These are phyloP conservation scores for Meira miltonrushii DNA, from an alignment of 1,284 basidiomycete genomes.

Conservation along the genomic window DNA sequence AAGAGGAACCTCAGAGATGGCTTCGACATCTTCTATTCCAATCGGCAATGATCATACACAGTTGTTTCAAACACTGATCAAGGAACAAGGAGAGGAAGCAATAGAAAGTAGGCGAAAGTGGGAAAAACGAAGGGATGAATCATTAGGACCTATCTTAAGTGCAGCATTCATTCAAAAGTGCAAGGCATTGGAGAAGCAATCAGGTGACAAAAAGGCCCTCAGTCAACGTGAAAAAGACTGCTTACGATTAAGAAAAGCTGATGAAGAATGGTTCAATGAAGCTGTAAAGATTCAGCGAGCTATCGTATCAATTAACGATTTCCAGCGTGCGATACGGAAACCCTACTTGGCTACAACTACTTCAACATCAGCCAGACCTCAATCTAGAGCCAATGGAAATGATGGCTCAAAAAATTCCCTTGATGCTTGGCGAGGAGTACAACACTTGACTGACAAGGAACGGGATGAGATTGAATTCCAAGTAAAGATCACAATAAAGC, in stretches of 20 bases:
- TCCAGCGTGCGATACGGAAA: neutral
- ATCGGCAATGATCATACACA: too few relatives aligned
- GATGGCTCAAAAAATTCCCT: conserved; percentile 1
- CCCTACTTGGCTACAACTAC: conserved; percentile 1
- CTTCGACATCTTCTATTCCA: too few relatives aligned
- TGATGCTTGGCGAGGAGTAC: conserved; percentile 44
- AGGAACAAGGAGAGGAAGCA: too few relatives aligned
- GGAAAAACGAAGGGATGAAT: conserved; percentile 1
- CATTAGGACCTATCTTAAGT: neutral
- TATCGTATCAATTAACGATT: neutral
- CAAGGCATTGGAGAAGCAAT: neutral
- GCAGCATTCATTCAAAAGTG: neutral
- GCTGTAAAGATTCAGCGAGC: conserved; percentile 4
- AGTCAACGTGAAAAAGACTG: conserved; percentile 2
- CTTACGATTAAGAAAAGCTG: conserved; percentile 4
- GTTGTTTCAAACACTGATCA: too few relatives aligned
- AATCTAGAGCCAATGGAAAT: neutral
- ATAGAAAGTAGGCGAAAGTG: neutral
- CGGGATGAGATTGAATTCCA: conserved; percentile 86
- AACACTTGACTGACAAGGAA: conserved; percentile 71
- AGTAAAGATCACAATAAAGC: conserved; percentile 71
- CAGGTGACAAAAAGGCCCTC: neutral
- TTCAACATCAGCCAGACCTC: neutral
- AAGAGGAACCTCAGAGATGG: too few relatives aligned
- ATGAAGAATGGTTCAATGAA: conserved; percentile 10